These are phyloP conservation scores for Saccharomycopsis fibuligera DNA, from an alignment of 805 yeast genomes.

Conservation along the genomic window DNA sequence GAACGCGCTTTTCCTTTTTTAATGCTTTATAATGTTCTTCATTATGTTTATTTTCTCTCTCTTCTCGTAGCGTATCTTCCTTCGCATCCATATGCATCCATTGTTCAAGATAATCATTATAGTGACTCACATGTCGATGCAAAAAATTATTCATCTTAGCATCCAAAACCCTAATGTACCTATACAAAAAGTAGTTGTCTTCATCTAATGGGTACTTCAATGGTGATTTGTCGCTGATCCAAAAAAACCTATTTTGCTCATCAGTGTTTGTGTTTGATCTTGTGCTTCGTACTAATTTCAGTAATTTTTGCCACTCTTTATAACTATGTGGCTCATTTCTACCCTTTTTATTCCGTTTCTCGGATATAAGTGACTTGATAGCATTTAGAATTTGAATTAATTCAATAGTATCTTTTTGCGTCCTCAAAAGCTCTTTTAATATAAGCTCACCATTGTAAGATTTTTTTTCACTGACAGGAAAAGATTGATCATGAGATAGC, in stretches of 20 bases:
- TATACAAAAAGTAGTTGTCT: conserved; percentile 50
- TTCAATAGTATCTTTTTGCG: conserved; percentile 17
- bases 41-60: not conserved
- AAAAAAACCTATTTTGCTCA: conserved; percentile 33
- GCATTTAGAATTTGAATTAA: conserved; percentile 18
- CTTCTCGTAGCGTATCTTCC: not conserved
- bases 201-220: conserved; percentile 63
- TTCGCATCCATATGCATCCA: too few species aligned
- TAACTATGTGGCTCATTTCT: conserved; percentile 40
- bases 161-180: conserved; percentile 24
- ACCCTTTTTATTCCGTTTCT: conserved; percentile 14
- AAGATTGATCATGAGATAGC: too few species aligned
- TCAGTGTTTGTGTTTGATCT: not conserved
- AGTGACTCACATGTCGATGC: conserved; percentile 18
- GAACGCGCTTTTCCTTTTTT: not conserved
- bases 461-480: too few species aligned
- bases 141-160: conserved; percentile 14
- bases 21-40: not conserved
- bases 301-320: conserved; percentile 45
- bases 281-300: conserved; percentile 27
- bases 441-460: too few species aligned
- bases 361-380: conserved; percentile 9
- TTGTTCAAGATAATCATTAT: conserved; percentile 21
- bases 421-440: conserved; percentile 6
- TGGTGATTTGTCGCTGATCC: conserved; percentile 67